Base-by-base conservation (phyloP, 306 rosid genomes). In the Acacia crassicarpa region DNA sequence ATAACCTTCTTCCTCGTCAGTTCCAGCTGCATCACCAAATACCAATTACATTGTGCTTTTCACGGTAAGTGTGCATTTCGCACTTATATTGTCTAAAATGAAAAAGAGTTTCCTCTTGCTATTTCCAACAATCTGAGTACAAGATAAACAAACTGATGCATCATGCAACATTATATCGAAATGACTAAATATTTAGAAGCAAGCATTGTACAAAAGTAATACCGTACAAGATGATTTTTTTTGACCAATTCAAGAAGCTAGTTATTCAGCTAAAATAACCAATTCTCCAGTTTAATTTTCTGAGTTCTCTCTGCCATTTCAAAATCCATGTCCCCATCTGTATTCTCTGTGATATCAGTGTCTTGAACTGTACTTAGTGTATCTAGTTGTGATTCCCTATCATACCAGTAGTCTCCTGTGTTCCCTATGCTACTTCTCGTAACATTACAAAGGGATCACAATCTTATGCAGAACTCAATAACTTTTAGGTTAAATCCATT, bases 1-100 rank as follows among this genome's bases (percentile, higher is more conserved):
- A 63, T 85, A 89, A 25, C 76, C 91, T 75, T 90, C 93, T 33
- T 91, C 91, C 71, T 91, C 93, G 35, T 87, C 84, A 38, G 49
- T 80, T 85, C 84, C 98, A 82, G 58, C 94, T 88, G 88, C 87
- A 87, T 56, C 75, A 80, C 74, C 63, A 84, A 81, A 59, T 72
- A 40, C 49, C 62, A 9, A 65, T 74, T 70, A 69, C 51, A 77
- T 66, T 56, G 56, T 71, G 59, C 49, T n/a, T 54, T 73, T 54
- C 58, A 35, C 7, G 12, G 35, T 72, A 41, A 11, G 27, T 19
- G 25, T 32, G 10, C 13, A 70, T 72, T 76, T 72, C 69, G 58
- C 72, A 49, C 48, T 62, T 58, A 22, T 10, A n/a, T 12, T 25
- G 43, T 67, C 20, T 30, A 77, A 67, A 58, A 53, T 9, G 53